Evolutionary conservation across 345 rosid species (phyloP).

Genomic region (Draba incana): DNA sequence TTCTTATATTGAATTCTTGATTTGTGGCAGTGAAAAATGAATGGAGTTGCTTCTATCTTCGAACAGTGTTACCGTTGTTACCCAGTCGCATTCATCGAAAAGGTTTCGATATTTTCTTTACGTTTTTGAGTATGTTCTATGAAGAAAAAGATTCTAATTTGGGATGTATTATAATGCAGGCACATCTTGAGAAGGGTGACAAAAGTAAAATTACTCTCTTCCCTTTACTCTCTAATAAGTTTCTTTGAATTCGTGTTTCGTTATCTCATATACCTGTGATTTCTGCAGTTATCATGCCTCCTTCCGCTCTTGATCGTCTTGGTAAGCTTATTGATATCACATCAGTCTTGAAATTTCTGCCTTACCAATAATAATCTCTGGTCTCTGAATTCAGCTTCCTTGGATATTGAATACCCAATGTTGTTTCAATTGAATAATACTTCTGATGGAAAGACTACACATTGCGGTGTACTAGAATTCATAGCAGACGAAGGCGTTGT

Average conservation of each 20-base stretch:
- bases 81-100: conserved; percentile 65
- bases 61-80: conserved; percentile 63
- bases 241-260: not conserved
- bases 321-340: conserved; percentile 43
- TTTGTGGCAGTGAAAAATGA: conserved; percentile 44
- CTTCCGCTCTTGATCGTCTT: conserved; percentile 72
- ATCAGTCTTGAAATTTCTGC: not conserved
- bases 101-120: conserved; percentile 43
- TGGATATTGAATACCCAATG: conserved; percentile 70
- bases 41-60: conserved; percentile 42
- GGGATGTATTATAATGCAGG: conserved; percentile 41
- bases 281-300: conserved; percentile 68
- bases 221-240: not conserved
- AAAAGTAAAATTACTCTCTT: conserved; percentile 47
- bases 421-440: conserved; percentile 56
- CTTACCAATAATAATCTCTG: not conserved
- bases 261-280: conserved; percentile 11
- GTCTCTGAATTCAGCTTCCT: conserved; percentile 49
- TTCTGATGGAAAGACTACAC: conserved; percentile 48
- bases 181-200: conserved; percentile 71
- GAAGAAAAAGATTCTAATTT: conserved; percentile 1
- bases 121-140: no score
- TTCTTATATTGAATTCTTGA: not conserved
- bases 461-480: conserved; percentile 73
- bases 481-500: conserved; percentile 66